Conservation (phyloP, 306 rosid genomes). For the Vigna unguiculata region DNA sequence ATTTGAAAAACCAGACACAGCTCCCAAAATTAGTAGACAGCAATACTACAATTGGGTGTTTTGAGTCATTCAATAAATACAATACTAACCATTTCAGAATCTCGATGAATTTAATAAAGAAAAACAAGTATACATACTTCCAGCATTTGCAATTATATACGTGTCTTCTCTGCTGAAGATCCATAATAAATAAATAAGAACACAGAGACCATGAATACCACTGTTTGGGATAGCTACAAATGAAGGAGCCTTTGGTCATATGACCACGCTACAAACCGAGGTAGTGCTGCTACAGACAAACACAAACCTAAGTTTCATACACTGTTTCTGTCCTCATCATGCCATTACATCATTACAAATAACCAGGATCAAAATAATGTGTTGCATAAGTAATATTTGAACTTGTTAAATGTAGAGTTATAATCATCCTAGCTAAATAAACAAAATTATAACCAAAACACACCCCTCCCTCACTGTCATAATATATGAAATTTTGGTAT, state of each 20-base stretch:
- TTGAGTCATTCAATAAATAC: constrained; percentile 68
- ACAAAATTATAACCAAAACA: no score
- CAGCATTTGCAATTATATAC: constrained; percentile 47
- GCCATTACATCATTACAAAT: background rate
- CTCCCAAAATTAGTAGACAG: constrained; percentile 68
- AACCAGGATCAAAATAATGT: background rate
- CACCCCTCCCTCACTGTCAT: no score
- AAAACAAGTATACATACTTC: constrained; percentile 40
- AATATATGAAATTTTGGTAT: no score
- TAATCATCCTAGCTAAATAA: no score
- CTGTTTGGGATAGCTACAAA: constrained; percentile 54
- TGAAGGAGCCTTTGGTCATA: constrained; percentile 51
- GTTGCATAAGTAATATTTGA: no score
- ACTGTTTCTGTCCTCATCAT: constrained; percentile 27
- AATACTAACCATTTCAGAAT: constrained; percentile 57
- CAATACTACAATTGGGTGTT: constrained; percentile 73
- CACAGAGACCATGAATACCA: constrained; percentile 43
- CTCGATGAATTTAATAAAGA: constrained; percentile 54
- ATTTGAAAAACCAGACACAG: constrained; percentile 60
- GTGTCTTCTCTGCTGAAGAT: constrained; percentile 40
- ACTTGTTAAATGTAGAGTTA: no score
- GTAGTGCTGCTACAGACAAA: constrained; percentile 49
- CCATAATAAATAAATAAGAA: constrained; percentile 31
- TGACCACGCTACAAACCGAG: constrained; percentile 59
- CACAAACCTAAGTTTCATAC: constrained; percentile 35